Conservation (phyloP, 1,284 basidiomycete species). For the Hymenochaete sp. region DNA sequence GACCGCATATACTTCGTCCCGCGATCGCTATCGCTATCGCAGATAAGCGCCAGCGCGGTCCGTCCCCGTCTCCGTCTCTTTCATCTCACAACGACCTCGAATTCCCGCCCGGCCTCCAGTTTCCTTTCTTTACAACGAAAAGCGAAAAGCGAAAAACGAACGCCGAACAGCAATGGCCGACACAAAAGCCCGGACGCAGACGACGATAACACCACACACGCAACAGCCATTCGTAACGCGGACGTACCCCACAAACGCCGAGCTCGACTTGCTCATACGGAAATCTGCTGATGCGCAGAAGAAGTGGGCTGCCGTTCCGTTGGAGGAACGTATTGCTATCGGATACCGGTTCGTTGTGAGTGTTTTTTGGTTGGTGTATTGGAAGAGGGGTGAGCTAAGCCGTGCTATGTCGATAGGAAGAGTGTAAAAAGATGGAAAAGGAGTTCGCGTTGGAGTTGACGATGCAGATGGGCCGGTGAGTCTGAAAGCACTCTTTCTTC, state of each 20-base stretch:
- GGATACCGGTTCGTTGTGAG: slow-evolving; percentile 70
- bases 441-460: slow-evolving; percentile 72
- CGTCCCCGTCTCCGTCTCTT: no score
- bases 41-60: no score
- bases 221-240: slow-evolving; percentile 52
- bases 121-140: no score
- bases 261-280: slow-evolving; percentile 55
- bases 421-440: slow-evolving; percentile 63
- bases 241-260: slow-evolving; percentile 43
- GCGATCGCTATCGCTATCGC: no score
- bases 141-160: no score
- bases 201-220: slow-evolving; percentile 62
- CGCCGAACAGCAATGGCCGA: background rate
- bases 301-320: slow-evolving; percentile 58
- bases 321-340: slow-evolving; percentile 67
- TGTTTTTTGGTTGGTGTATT: background rate
- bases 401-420: slow-evolving; percentile 40
- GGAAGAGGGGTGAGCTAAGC: background rate
- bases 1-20: no score
- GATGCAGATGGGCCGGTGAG: slow-evolving; percentile 70
- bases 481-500: slow-evolving; percentile 16
- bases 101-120: no score
- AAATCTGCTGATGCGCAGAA: slow-evolving; percentile 61
- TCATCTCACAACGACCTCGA: no score
- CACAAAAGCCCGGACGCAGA: slow-evolving; percentile 33